Base-by-base conservation (phyloP, 345 rosid species). In the Garcia nutans region DNA sequence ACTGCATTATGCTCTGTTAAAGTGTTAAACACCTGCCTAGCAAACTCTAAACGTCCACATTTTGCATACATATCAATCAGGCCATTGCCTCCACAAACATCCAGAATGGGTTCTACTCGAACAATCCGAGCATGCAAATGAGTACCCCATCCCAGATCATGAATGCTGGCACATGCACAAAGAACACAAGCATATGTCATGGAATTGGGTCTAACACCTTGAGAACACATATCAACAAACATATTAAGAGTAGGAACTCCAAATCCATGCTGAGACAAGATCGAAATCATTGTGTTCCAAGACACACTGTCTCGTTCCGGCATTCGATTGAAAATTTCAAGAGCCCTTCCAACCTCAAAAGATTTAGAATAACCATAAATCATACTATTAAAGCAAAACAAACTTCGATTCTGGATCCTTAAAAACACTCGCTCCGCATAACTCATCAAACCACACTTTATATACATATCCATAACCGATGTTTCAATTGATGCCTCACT, bases 371-470 rank as follows among this genome's bases (percentile, higher is more conserved):
- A 81, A 60, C 77, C 77, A 31, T 68, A 73, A 72, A 81, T 62
- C 78, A 81, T 81, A 63, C 83, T 81, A 28, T 81, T 81, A 44
- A 67, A 61, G 26, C 80, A 76, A 73, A 80, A 81, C 44, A 81
- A 62, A 81, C 61, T 76, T 8, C 75, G 80, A 56, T 68, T 66
- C 9, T 0, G 62, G 58, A 81, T 73, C 71, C 77, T 73, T 22
- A 42, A 68, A 73, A 81, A 73, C 60, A 73, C 55, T 45, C n/a
- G 9, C 56, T 76, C 77, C 6, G 77, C 83, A 15, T 33, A 61
- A 24, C 23, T 65, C 70, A 61, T 26, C 10, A 24, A 62, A 31
- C 71, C 72, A 57, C 74, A 72, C 62, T 76, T 81, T 22, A 76
- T 31, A 76, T 81, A 73, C 83, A 73, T 73, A 54, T 73, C 80